phyloP scores from a whole-genome alignment of 441 rosid genomes.

The Pelargonium citronellum region DNA sequence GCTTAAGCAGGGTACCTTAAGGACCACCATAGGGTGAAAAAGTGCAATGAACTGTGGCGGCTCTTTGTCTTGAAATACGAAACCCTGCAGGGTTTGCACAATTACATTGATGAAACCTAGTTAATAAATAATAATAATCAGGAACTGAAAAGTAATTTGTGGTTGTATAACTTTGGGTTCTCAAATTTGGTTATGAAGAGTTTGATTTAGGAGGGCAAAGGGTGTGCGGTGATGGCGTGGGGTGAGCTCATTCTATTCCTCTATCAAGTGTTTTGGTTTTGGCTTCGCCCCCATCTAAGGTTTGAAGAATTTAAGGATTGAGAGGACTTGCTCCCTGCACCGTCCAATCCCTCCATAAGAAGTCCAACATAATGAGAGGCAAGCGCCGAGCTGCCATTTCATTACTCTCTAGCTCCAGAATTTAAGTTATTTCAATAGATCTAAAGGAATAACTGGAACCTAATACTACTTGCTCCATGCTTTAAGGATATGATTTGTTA shows the following conservation, averaged over 20 bases:
- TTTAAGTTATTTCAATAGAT: background rate
- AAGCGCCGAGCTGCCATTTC: slow-evolving; percentile 2
- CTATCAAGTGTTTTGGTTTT: background rate
- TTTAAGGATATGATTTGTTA: background rate
- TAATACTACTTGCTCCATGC: background rate
- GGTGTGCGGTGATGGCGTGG: no score
- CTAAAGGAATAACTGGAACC: background rate
- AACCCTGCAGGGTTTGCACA: slow-evolving; percentile 49
- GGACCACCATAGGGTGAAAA: slow-evolving; percentile 87
- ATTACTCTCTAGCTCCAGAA: background rate
- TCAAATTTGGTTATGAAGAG: no score
- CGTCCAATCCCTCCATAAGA: background rate
- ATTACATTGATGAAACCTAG: slow-evolving; percentile 1
- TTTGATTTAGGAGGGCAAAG: no score
- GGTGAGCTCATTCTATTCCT: background rate
- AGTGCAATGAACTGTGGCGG: slow-evolving; percentile 92
- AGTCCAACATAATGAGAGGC: background rate
- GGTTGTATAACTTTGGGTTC: background rate
- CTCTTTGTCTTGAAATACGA: slow-evolving; percentile 85
- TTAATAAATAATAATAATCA: background rate
- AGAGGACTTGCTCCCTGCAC: background rate
- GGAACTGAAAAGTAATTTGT: background rate
- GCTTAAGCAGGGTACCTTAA: slow-evolving; percentile 56
- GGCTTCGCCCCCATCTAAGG: background rate
- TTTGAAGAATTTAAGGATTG: background rate